phyloP scores from a whole-genome alignment of 768 basidiomycete genomes.

The Suillus paluster region DNA sequence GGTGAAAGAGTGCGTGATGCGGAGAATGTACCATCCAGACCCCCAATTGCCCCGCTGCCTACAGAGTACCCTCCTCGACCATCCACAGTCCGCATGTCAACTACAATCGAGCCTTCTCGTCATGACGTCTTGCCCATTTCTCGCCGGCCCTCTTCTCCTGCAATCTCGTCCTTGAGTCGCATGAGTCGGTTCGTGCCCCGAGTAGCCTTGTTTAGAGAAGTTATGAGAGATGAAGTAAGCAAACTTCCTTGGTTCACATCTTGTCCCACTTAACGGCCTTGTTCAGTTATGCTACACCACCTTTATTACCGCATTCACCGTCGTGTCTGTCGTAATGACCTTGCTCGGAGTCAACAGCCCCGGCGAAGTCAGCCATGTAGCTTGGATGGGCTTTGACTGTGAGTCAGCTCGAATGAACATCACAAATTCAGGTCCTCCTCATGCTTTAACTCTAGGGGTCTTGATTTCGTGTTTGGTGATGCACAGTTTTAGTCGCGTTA shows the following conservation, averaged over 20 bases:
- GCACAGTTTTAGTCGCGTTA: conserved; percentile 62
- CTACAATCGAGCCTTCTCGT: conserved; percentile 10
- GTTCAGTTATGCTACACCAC: conserved; percentile 57
- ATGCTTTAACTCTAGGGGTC: conserved; percentile 44
- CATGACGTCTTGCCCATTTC: conserved; percentile 18
- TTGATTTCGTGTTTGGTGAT: conserved; percentile 59
- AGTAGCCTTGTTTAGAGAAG: conserved; percentile 56
- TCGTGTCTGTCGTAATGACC: conserved; percentile 52
- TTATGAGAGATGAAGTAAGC: conserved; percentile 67
- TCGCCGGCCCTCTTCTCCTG: conserved; percentile 23
- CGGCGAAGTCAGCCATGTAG: conserved; percentile 47
- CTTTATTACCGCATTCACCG: conserved; percentile 52
- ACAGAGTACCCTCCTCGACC: conserved; percentile 14
- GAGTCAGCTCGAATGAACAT: conserved; percentile 22
- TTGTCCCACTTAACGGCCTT: not conserved
- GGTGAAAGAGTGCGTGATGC: conserved; percentile 1
- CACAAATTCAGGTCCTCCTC: not conserved
- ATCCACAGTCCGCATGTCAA: conserved; percentile 21
- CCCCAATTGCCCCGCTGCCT: conserved; percentile 12
- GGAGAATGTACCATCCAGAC: conserved; percentile 9
- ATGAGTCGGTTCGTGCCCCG: conserved; percentile 54
- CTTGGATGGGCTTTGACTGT: conserved; percentile 64
- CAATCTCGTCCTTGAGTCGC: conserved; percentile 43
- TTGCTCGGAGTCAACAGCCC: conserved; percentile 54
- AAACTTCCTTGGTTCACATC: not conserved